Evolutionary conservation across 208 protist species (phyloP).

Genomic region (Leishmania tarentolae): DNA sequence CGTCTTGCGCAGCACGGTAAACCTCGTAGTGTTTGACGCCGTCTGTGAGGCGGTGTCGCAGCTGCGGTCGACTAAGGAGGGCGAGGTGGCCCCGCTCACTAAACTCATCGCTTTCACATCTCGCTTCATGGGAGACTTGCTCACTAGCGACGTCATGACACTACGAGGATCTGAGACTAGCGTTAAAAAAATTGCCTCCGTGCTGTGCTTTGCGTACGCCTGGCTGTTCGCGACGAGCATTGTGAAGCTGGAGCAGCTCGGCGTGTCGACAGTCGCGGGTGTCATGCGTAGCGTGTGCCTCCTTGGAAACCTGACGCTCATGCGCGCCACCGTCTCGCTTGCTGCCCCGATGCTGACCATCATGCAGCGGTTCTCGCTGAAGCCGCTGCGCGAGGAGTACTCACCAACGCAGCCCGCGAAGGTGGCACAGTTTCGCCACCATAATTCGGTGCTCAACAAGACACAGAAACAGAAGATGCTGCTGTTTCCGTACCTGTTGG

Average conservation of each 20-base stretch:
- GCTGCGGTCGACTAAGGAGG: conserved; percentile 54
- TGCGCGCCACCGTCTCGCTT: conserved; percentile 53
- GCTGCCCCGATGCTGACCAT: conserved; percentile 52
- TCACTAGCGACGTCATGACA: conserved; percentile 64
- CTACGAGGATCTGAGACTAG: conserved; percentile 79
- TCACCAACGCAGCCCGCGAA: conserved; percentile 57
- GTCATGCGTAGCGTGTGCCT: conserved; percentile 68
- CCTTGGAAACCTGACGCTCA: conserved; percentile 75
- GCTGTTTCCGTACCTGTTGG: conserved; percentile 77
- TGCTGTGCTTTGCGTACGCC: conserved; percentile 74
- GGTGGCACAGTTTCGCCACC: conserved; percentile 49
- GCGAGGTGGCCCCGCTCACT: conserved; percentile 57
- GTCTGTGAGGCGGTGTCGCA: conserved; percentile 80
- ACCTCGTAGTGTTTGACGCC: conserved; percentile 88
- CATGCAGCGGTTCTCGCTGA: conserved; percentile 53
- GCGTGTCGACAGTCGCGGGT: conserved; percentile 66
- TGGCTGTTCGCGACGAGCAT: conserved; percentile 80
- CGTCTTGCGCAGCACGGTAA: conserved; percentile 77
- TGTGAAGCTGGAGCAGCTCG: conserved; percentile 75
- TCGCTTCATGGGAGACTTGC: conserved; percentile 62
- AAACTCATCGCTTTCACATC: conserved; percentile 78
- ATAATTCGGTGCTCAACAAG: conserved; percentile 63
- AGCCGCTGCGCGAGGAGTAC: conserved; percentile 69
- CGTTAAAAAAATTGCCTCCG: conserved; percentile 62
- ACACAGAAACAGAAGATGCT: conserved; percentile 86